phyloP scores from a whole-genome alignment of 495 filamentous ascomycete genomes.

The Daldinia caldariorum region DNA sequence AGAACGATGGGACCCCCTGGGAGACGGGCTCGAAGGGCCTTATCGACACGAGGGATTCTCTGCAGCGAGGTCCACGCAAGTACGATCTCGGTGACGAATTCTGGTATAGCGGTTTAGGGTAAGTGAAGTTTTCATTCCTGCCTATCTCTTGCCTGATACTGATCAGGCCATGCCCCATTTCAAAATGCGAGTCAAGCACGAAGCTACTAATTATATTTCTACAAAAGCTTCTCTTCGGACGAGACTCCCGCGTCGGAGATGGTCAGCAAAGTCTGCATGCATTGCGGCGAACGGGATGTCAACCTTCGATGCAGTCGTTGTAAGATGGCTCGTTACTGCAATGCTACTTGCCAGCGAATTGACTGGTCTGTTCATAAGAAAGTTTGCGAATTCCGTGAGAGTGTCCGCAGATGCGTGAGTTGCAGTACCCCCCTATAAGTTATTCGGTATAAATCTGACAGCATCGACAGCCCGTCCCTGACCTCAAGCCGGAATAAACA shows the following conservation, averaged over 20 bases:
- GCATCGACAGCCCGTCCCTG: constrained; percentile 14
- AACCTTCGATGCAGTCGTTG: constrained; percentile 13
- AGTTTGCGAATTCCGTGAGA: constrained; percentile 13
- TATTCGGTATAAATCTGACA: constrained; percentile 5
- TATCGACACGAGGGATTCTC: background rate
- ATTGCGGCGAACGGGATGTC: constrained; percentile 18
- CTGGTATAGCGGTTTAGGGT: constrained; percentile 41
- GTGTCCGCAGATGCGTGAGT: constrained; percentile 30
- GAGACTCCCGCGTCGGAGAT: constrained; percentile 17
- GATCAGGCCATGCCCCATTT: too few species aligned
- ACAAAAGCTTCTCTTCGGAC: constrained; percentile 24
- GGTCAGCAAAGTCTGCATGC: constrained; percentile 26
- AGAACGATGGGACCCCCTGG: constrained; percentile 42
- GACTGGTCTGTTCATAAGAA: constrained; percentile 29
- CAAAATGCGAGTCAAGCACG: background rate
- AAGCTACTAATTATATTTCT: constrained; percentile 4
- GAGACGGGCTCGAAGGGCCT: constrained; percentile 24
- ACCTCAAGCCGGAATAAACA: background rate
- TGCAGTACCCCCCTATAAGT: background rate
- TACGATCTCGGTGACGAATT: constrained; percentile 30
- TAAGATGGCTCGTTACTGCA: constrained; percentile 36
- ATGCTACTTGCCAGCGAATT: constrained; percentile 11
- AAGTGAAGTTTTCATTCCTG: constrained; percentile 11
- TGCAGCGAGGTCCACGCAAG: background rate
- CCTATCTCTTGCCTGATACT: too few species aligned